Conservation (phyloP, 2,329 filamentous ascomycete species). For the Rhynchosporium graminicola region DNA sequence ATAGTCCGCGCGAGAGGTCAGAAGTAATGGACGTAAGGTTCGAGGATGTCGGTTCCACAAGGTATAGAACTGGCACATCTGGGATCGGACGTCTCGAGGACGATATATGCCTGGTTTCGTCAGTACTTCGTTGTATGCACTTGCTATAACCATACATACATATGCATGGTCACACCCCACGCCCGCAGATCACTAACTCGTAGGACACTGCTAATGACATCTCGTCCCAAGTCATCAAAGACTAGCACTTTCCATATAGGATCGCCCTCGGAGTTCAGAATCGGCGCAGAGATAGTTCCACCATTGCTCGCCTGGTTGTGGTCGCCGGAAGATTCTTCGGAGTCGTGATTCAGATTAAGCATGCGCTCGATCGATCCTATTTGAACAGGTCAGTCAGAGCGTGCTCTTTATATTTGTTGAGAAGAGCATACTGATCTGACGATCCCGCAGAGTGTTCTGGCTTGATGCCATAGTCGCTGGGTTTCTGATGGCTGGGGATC, state of each 20-base stretch:
- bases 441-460: constrained; percentile 64
- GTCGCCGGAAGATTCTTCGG: constrained; percentile 53
- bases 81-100: constrained; percentile 85
- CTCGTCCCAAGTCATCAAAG: constrained; percentile 86
- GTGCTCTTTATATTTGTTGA: constrained; percentile 23
- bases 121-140: constrained; percentile 26
- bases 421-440: constrained; percentile 64
- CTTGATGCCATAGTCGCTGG: constrained; percentile 52
- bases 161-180: constrained; percentile 95
- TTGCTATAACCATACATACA: constrained; percentile 55
- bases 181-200: constrained; percentile 89
- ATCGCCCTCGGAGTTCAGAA: constrained; percentile 83
- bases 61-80: constrained; percentile 93
- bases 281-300: constrained; percentile 70
- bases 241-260: constrained; percentile 98
- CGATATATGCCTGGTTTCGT: constrained; percentile 69
- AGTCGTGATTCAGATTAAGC: constrained; percentile 84
- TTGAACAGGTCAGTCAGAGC: constrained; percentile 14
- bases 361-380: constrained; percentile 91
- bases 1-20: constrained; percentile 84
- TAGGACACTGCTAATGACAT: constrained; percentile 95
- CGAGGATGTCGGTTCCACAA: constrained; percentile 82
- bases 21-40: constrained; percentile 82
- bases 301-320: constrained; percentile 66
- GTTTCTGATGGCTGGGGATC: constrained; percentile 36